Conservation (phyloP, 2,329 filamentous ascomycete genomes). For the Macrophomina tecta region DNA sequence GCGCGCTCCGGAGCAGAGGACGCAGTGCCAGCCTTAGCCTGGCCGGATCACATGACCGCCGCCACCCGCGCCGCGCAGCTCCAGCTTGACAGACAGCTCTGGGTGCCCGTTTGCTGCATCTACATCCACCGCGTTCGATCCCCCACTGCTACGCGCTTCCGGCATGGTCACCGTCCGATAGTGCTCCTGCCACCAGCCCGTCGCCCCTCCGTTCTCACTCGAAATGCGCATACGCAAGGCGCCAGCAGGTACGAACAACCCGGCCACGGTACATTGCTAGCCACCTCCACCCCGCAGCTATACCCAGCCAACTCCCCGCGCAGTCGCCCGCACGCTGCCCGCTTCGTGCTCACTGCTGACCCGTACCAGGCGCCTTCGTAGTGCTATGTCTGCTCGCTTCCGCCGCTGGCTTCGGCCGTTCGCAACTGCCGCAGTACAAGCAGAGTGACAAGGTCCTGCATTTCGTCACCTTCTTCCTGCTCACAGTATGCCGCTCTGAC, state of each 20-base stretch:
- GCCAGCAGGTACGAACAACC: conserved; percentile 74
- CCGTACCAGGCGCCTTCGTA: conserved; percentile 52
- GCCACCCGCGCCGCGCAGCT: conserved; percentile 14
- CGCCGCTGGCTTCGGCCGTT: conserved; percentile 74
- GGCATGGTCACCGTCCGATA: conserved; percentile 26
- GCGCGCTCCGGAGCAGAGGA: too few species aligned
- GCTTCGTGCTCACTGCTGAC: conserved; percentile 2
- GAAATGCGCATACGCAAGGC: conserved; percentile 84
- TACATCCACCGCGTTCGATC: neutral
- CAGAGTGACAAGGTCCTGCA: conserved; percentile 85
- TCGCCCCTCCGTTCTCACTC: neutral
- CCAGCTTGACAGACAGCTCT: neutral
- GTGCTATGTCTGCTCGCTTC: conserved; percentile 68
- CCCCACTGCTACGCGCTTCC: neutral
- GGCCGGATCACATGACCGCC: too few species aligned
- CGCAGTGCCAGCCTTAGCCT: too few species aligned
- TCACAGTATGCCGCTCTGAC: conserved; percentile 65
- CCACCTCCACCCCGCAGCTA: neutral
- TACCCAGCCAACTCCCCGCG: neutral
- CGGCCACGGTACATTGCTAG: conserved; percentile 15
- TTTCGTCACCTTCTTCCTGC: conserved; percentile 83
- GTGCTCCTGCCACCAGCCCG: neutral
- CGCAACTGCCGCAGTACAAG: conserved; percentile 67
- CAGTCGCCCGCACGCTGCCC: neutral
- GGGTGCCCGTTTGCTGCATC: neutral